Evolutionary conservation across 2,329 filamentous ascomycete species (phyloP), one percentile per base, ranked within the genome.

Genomic region (Colletotrichum godetiae): DNA sequence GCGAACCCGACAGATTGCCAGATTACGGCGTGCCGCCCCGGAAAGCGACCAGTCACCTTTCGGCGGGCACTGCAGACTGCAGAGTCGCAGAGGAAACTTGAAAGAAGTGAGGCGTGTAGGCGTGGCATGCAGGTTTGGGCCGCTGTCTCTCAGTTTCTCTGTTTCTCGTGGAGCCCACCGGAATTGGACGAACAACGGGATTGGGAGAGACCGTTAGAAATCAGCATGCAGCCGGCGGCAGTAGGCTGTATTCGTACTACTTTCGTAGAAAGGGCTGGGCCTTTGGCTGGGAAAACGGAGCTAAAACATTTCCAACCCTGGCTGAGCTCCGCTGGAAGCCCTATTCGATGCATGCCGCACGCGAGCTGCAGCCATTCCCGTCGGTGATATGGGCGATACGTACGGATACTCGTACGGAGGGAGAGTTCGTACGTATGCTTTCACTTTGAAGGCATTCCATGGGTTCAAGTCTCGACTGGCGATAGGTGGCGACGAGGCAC

Each of bases 291-390:
- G 37, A 61, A 24, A 29, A 27, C 37, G 24, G 58, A 46, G 42
- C 42, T 15, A 62, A 33, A 62, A 52, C 27, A 49, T n/a, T 42
- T 42, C 5, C 42, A 31, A 52, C 31, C 42, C 29, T 33, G 60
- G 29, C 27, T n/a, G n/a, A 63, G n/a, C 29, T 63, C 42, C 29
- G 46, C 19, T 53, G 19, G 22, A 31, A 56, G 15, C 55, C 65
- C 57, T 35, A 27, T 49, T 49, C 56, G 49, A 60, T 33, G 64
- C 37, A 33, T 22, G 53, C 35, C 53, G 64, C 37, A 33, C 33
- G 53, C 56, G 33, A 42, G 37, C 52, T 33, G 64, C 53, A 58
- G 35, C 60, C 46, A 55, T 64, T 62, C 59, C 59, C 59, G 59
- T 62, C 37, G 19, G 15, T 22, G 42, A 22, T 7, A 11, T n/a